Evolutionary conservation across 129 eudicot genomes (phyloP).

Genomic region (Logfia minima): DNA sequence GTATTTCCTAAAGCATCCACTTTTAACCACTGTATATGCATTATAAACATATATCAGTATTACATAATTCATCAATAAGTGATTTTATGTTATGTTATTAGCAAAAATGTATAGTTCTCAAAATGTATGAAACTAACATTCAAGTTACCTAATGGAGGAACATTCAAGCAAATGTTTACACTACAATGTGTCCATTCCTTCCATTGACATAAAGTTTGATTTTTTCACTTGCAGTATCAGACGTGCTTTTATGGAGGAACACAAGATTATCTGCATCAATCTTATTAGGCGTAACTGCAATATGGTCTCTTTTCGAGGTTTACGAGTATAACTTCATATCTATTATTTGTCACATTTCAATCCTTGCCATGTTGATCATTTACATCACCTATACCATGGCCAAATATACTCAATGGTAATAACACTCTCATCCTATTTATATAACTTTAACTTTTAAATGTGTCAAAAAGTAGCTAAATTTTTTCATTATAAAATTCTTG

Average conservation of each 20-base stretch:
- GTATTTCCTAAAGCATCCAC: constrained; percentile 30
- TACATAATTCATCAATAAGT: not conserved
- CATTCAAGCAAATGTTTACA: not conserved
- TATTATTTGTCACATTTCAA: constrained; percentile 55
- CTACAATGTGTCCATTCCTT: not conserved
- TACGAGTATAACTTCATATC: constrained; percentile 68
- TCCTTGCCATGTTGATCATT: constrained; percentile 50
- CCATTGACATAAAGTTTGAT: constrained; percentile 11
- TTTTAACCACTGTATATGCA: not conserved
- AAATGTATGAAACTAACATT: too few relatives aligned
- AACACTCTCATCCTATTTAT: not conserved
- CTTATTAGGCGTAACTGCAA: constrained; percentile 45
- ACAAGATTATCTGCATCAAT: constrained; percentile 67
- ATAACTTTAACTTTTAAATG: not conserved
- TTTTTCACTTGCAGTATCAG: constrained; percentile 56
- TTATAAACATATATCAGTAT: not conserved
- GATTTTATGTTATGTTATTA: not conserved
- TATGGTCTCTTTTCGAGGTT: constrained; percentile 82
- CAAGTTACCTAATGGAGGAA: not conserved
- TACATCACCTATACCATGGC: constrained; percentile 62
- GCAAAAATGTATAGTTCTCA: not conserved
- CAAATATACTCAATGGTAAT: constrained; percentile 60
- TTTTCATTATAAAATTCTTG: not conserved
- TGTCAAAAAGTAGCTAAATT: not conserved
- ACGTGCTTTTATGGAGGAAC: constrained; percentile 79